These are phyloP conservation scores for Penstemon newberryi DNA, from an alignment of 257 asterid genomes.

Conservation along the genomic window DNA sequence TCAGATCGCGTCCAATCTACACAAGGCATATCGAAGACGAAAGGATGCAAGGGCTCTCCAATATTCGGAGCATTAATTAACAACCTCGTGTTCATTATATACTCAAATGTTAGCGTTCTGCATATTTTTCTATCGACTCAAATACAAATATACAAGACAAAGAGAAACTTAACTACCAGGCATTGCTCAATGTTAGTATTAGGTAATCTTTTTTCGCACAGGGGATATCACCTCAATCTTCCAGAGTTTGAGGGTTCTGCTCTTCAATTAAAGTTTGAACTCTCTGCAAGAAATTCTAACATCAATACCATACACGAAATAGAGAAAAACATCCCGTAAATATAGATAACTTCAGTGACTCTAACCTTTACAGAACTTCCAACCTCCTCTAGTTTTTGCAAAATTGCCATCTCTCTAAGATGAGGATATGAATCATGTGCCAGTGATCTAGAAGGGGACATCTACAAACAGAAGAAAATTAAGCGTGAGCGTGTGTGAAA, in stretches of 20 bases:
- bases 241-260: constrained; percentile 41
- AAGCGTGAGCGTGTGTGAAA: no score
- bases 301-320: background rate
- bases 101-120: no score
- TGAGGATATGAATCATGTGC: constrained; percentile 39
- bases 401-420: constrained; percentile 45
- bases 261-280: constrained; percentile 64
- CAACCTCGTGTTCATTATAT: no score
- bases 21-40: no score
- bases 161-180: background rate
- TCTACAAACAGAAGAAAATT: constrained; percentile 34
- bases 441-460: constrained; percentile 46
- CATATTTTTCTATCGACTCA: no score
- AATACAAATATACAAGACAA: no score
- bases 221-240: constrained; percentile 35
- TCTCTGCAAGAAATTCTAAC: constrained; percentile 50
- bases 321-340: background rate
- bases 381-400: constrained; percentile 71
- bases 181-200: background rate
- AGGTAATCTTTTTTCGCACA: background rate
- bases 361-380: constrained; percentile 74
- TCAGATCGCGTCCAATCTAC: no score
- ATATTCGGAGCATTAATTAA: no score
- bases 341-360: background rate
- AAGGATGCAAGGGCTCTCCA: no score